Evolutionary conservation across 1,139 yeast species (phyloP).

Genomic region (Suhomyces choctaworum): DNA sequence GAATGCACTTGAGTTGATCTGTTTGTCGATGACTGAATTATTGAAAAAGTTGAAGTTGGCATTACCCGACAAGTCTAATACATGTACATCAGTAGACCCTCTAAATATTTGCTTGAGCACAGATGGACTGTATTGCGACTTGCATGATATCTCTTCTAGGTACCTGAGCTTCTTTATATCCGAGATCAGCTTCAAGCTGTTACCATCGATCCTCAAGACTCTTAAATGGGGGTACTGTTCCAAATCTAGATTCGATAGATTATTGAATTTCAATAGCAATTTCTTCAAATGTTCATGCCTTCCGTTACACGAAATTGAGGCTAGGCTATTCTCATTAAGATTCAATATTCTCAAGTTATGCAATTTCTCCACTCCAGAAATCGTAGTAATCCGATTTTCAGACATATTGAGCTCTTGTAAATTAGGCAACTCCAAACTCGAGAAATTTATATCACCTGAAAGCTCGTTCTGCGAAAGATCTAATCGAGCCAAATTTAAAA

Average conservation of each 20-base stretch:
- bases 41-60: slow-evolving; percentile 14
- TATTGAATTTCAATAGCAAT: slow-evolving; percentile 44
- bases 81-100: slow-evolving; percentile 23
- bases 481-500: slow-evolving; percentile 42
- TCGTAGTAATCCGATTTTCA: slow-evolving; percentile 37
- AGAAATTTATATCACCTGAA: slow-evolving; percentile 40
- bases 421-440: slow-evolving; percentile 33
- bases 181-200: slow-evolving; percentile 26
- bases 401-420: slow-evolving; percentile 49
- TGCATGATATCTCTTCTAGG: slow-evolving; percentile 46
- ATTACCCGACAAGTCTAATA: slow-evolving; percentile 46
- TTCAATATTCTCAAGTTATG: slow-evolving; percentile 42
- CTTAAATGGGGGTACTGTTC: slow-evolving; percentile 39
- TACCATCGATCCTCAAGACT: slow-evolving; percentile 50
- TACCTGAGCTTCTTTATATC: slow-evolving; percentile 34
- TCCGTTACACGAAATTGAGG: slow-evolving; percentile 22
- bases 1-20: slow-evolving; percentile 23
- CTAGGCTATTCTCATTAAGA: slow-evolving; percentile 43
- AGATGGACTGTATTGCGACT: slow-evolving; percentile 30
- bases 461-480: slow-evolving; percentile 47
- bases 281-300: slow-evolving; percentile 41
- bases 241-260: slow-evolving; percentile 33
- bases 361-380: slow-evolving; percentile 39
- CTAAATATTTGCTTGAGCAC: slow-evolving; percentile 24
- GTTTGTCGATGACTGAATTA: slow-evolving; percentile 1